Evolutionary conservation across 352 stramenopile genomes (phyloP).

Genomic region (Globisporangium alternatum): DNA sequence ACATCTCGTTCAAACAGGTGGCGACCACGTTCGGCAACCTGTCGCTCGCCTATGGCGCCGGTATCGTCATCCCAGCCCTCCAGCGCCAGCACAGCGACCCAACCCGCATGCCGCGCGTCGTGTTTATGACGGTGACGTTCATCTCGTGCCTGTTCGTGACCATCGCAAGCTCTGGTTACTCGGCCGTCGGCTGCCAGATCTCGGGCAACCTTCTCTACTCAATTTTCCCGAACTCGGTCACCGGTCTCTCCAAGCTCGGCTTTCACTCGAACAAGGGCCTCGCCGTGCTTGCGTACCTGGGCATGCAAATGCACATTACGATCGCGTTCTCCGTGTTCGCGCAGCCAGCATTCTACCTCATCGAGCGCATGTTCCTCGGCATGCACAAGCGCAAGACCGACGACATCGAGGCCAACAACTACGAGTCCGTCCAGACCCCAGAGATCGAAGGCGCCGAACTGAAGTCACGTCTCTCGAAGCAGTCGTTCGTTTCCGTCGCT

Average conservation of each 20-base stretch:
- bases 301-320: constrained; percentile 30
- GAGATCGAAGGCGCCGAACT: no score
- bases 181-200: constrained; percentile 49
- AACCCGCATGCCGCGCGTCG: constrained; percentile 27
- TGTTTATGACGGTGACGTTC: constrained; percentile 25
- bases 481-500: no score
- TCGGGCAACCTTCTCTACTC: constrained; percentile 9
- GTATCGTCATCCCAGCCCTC: constrained; percentile 27
- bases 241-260: constrained; percentile 30
- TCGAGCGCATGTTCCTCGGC: constrained; percentile 24
- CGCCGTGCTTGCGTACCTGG: constrained; percentile 17
- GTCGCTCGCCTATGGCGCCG: constrained; percentile 26
- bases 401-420: constrained; percentile 7
- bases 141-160: constrained; percentile 24
- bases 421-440: no score
- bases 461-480: no score
- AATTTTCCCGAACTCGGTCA: constrained; percentile 33
- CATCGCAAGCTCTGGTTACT: constrained; percentile 29
- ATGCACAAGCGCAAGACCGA: constrained; percentile 18
- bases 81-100: constrained; percentile 27
- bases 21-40: constrained; percentile 29
- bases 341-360: constrained; percentile 22
- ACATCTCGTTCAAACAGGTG: constrained; percentile 26
- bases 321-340: constrained; percentile 28
- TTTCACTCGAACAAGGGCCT: constrained; percentile 14